Evolutionary conservation across 768 basidiomycete species (phyloP), one percentile per base, ranked within the genome.

Genomic region (Lyophyllum shimeji): DNA sequence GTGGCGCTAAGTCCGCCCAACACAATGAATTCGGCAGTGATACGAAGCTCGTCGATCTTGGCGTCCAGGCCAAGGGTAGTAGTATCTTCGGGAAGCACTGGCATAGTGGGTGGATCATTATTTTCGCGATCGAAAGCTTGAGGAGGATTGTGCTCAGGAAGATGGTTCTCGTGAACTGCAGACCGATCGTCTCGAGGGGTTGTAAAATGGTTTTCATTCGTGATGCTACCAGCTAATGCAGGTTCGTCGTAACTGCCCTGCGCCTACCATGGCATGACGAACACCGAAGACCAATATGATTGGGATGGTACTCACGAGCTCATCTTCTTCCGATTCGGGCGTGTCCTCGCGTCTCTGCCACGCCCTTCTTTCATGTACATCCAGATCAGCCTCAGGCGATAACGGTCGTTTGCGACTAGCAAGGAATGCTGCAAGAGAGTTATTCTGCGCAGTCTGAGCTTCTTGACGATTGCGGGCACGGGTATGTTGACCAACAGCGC

Each of bases 11-110:
- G n/a, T n/a, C n/a, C n/a, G n/a, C n/a, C n/a, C n/a, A n/a, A n/a
- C n/a, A n/a, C n/a, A n/a, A 68, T 68, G 48, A 68, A 72, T 51
- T 65, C 25, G 1, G 57, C 45, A 5, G 48, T 45, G 3, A 40
- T 50, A 17, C 34, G 24, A 20, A 58, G 33, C 7, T 49, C 23
- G 53, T 49, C 47, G 17, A 49, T 33, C 29, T 49, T 49, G 7
- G 47, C 47, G 23, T 49, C 31, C 5, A 49, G 33, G 4, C 47
- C 47, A 33, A 7, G 31, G 18, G 33, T 40, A 40, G 18, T 18
- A n/a, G 39, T n/a, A 7, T 40, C 39, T n/a, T 40, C 34, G 15
- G 4, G 34, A 12, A 13, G 8, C 3, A 37, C 34, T 3, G 12
- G 34, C 34, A 12, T 17, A 12, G 15, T 11, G 15, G 34, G 12